phyloP scores from a whole-genome alignment of 805 yeast species.

The Jamesozyma rosinii region DNA sequence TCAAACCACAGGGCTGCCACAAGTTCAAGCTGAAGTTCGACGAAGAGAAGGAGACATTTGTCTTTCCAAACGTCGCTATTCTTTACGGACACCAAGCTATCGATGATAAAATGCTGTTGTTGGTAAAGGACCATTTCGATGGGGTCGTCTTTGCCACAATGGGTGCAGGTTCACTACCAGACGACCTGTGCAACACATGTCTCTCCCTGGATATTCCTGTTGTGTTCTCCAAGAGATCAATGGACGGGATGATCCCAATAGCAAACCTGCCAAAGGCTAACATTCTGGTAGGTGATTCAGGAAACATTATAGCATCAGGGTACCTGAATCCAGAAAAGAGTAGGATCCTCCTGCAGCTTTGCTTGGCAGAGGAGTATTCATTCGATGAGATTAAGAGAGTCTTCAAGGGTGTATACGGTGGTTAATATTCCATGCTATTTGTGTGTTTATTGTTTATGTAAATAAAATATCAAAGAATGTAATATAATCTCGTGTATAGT shows the following conservation, averaged over 20 bases:
- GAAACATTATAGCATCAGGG: constrained; percentile 51
- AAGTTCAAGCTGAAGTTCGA: constrained; percentile 34
- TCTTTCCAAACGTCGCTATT: constrained; percentile 38
- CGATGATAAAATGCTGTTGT: constrained; percentile 38
- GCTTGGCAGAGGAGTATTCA: constrained; percentile 37
- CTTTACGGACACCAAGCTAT: constrained; percentile 56
- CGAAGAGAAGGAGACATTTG: constrained; percentile 6
- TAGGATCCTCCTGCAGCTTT: constrained; percentile 48
- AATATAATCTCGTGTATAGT: no score
- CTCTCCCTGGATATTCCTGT: constrained; percentile 41
- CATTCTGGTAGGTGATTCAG: constrained; percentile 25
- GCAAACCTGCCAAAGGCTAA: constrained; percentile 35
- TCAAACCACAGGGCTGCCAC: constrained; percentile 44
- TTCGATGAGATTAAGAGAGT: constrained; percentile 35
- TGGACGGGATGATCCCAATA: constrained; percentile 62
- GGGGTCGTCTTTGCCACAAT: constrained; percentile 60
- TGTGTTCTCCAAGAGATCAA: constrained; percentile 55
- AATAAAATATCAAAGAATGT: no score
- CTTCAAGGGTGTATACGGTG: constrained; percentile 48
- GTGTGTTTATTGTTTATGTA: not conserved
- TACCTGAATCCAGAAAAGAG: constrained; percentile 58
- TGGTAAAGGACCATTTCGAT: constrained; percentile 39
- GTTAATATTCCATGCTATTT: constrained; percentile 18
- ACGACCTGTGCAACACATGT: constrained; percentile 38
- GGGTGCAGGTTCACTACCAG: constrained; percentile 62